phyloP scores from a whole-genome alignment of 2,329 filamentous ascomycete species.

The Paracorniculantispora psalliotae region DNA sequence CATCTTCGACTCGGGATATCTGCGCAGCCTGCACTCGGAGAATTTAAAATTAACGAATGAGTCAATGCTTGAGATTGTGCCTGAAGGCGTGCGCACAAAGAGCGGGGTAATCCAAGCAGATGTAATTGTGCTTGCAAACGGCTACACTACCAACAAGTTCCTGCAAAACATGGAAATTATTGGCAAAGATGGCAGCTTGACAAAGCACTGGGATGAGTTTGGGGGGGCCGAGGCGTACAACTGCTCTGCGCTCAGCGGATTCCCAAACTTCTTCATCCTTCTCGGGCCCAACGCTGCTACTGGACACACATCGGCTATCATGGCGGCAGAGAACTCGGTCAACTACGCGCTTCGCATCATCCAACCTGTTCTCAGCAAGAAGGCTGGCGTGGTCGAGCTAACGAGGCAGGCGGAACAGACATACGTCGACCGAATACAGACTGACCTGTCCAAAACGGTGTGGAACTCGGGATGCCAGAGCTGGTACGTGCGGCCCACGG shows the following conservation, averaged over 20 bases:
- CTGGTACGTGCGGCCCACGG: slow-evolving; percentile 39
- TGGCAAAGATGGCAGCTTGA: slow-evolving; percentile 31
- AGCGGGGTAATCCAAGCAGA: slow-evolving; percentile 21
- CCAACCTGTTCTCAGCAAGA: slow-evolving; percentile 30
- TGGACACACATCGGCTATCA: slow-evolving; percentile 42
- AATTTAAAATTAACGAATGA: slow-evolving; percentile 28
- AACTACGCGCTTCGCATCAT: slow-evolving; percentile 33
- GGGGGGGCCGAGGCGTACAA: slow-evolving; percentile 39
- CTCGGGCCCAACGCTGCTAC: slow-evolving; percentile 35
- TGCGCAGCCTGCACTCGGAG: slow-evolving; percentile 23
- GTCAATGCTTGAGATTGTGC: slow-evolving; percentile 15
- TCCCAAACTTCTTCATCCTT: slow-evolving; percentile 41
- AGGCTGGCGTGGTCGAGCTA: slow-evolving; percentile 24
- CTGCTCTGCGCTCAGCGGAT: slow-evolving; percentile 38
- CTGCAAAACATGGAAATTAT: slow-evolving; percentile 42
- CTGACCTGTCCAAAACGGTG: slow-evolving; percentile 34
- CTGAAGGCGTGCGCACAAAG: slow-evolving; percentile 15
- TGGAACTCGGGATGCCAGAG: slow-evolving; percentile 41
- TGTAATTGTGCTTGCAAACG: slow-evolving; percentile 42
- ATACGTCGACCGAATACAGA: slow-evolving; percentile 30
- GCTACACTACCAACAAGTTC: slow-evolving; percentile 43
- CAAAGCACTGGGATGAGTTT: not conserved
- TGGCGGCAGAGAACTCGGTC: slow-evolving; percentile 43
- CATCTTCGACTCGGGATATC: slow-evolving; percentile 30
- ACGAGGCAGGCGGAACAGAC: slow-evolving; percentile 23